Evolutionary conservation across 768 basidiomycete genomes (phyloP).

Genomic region (Hygrophorus pudorinus): DNA sequence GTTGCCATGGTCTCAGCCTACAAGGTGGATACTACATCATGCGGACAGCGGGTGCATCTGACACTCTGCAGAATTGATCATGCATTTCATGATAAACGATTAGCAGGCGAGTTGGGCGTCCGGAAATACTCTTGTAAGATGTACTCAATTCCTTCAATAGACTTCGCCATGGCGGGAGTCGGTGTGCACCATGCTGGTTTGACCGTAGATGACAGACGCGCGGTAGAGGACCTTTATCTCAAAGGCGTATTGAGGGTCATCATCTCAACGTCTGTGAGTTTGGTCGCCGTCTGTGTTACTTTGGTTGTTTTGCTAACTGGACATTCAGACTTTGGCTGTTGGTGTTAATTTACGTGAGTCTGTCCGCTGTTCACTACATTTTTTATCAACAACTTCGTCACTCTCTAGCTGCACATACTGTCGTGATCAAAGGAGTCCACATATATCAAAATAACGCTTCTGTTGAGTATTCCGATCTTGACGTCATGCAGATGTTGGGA

Average conservation of each 20-base stretch:
- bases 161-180: slow-evolving; percentile 62
- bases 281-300: neutral
- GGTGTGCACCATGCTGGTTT: slow-evolving; percentile 92
- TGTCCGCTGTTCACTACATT: neutral
- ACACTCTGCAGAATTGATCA: slow-evolving; percentile 37
- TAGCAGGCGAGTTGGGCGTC: slow-evolving; percentile 38
- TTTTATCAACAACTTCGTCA: slow-evolving; percentile 1
- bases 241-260: slow-evolving; percentile 56
- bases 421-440: slow-evolving; percentile 87
- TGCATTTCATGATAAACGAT: slow-evolving; percentile 56
- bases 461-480: slow-evolving; percentile 84
- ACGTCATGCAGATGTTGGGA: slow-evolving; percentile 95
- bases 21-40: slow-evolving; percentile 27
- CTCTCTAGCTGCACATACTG: slow-evolving; percentile 74
- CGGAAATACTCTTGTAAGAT: neutral
- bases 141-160: slow-evolving; percentile 21
- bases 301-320: neutral
- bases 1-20: slow-evolving; percentile 63
- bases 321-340: slow-evolving; percentile 76
- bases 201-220: slow-evolving; percentile 56
- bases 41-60: neutral
- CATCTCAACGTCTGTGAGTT: slow-evolving; percentile 73
- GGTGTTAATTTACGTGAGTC: slow-evolving; percentile 88
- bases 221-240: slow-evolving; percentile 66
- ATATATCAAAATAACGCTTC: slow-evolving; percentile 60